These are phyloP conservation scores for Immersiporthe knoxdaviesiana DNA, from an alignment of 2,329 filamentous ascomycete genomes.

Conservation along the genomic window DNA sequence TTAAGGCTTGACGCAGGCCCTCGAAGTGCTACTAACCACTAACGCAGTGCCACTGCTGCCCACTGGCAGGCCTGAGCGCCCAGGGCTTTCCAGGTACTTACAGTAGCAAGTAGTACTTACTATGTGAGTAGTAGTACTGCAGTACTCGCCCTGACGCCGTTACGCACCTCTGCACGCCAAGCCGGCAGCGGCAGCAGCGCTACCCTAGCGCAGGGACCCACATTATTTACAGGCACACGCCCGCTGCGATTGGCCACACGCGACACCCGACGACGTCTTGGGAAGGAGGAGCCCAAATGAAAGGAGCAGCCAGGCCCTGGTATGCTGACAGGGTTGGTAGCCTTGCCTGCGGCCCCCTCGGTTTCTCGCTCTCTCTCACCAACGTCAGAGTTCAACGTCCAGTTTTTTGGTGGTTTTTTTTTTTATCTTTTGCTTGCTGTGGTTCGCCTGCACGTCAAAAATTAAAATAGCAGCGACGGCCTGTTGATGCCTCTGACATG, in stretches of 20 bases:
- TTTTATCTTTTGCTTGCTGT: no score
- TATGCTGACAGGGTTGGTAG: not conserved
- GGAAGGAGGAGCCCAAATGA: constrained; percentile 5
- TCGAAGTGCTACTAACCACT: not conserved
- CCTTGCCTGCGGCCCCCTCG: not conserved
- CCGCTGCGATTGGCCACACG: not conserved
- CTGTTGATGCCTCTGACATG: not conserved
- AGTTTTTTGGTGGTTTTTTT: no score
- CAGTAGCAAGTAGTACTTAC: no score
- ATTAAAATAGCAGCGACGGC: not conserved
- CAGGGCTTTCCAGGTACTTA: not conserved
- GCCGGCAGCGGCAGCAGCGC: constrained; percentile 2
- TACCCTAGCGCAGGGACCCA: constrained; percentile 6
- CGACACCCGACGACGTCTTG: not conserved
- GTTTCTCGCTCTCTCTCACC: not conserved
- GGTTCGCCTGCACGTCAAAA: no score
- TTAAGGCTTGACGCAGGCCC: not conserved
- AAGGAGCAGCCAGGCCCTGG: not conserved
- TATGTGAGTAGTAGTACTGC: not conserved
- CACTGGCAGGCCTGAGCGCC: not conserved
- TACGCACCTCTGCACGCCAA: constrained; percentile 1
- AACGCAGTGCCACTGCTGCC: not conserved
- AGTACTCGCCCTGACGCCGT: not conserved
- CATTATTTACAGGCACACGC: not conserved
- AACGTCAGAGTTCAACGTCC: not conserved